These are phyloP conservation scores for Malus fusca DNA, from an alignment of 306 rosid species.

Conservation along the genomic window DNA sequence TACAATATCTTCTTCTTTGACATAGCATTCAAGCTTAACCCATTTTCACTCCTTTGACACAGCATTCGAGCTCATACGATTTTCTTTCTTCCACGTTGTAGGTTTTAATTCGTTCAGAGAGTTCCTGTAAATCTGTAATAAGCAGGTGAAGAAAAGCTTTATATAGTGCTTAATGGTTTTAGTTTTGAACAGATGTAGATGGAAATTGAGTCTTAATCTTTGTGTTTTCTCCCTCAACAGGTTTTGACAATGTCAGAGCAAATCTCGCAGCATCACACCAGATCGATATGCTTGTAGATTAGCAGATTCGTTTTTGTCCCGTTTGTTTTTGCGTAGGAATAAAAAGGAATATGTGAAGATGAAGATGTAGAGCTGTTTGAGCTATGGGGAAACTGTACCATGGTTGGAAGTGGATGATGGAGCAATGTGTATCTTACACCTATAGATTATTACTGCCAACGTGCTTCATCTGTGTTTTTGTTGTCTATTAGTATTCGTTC, in stretches of 20 bases:
- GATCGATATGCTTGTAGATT: conserved; percentile 9
- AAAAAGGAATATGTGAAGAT: neutral
- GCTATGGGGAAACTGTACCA: conserved; percentile 5
- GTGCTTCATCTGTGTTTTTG: neutral
- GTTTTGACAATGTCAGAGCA: conserved; percentile 19
- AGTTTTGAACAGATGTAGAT: neutral
- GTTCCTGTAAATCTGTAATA: conserved; percentile 24
- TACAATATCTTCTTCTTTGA: neutral
- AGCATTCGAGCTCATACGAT: neutral
- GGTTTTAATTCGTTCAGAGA: conserved; percentile 13
- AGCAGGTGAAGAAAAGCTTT: conserved; percentile 8
- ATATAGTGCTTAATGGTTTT: neutral
- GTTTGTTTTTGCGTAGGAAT: conserved; percentile 7
- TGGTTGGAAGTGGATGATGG: neutral
- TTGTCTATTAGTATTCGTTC: neutral
- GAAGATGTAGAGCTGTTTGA: neutral
- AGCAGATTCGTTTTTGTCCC: neutral
- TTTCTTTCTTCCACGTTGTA: neutral
- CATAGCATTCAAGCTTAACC: neutral
- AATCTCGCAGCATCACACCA: neutral
- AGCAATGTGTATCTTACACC: neutral
- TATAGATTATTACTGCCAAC: neutral
- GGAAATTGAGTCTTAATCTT: neutral
- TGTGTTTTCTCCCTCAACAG: neutral
- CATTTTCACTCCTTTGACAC: neutral